Evolutionary conservation across 306 rosid genomes (phyloP).

Genomic region (Casuarina cunninghamiana): DNA sequence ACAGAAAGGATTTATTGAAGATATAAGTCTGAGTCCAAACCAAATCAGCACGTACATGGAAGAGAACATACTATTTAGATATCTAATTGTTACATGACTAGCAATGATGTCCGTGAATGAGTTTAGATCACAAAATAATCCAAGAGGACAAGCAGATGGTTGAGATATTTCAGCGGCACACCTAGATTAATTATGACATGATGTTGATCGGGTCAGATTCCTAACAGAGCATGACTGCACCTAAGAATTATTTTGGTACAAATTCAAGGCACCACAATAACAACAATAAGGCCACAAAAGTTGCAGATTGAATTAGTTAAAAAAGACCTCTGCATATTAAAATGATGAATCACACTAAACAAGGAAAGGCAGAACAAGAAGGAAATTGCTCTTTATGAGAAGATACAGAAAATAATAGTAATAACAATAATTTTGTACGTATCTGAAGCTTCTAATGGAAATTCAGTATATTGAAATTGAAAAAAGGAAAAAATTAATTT

Average conservation of each 20-base stretch:
- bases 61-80: background rate
- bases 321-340: background rate
- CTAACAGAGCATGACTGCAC: background rate
- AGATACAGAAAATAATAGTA: background rate
- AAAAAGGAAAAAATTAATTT: background rate
- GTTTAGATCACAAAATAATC: background rate
- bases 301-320: background rate
- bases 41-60: conserved; percentile 26
- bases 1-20: conserved; percentile 24
- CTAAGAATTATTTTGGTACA: background rate
- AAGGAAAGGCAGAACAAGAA: background rate
- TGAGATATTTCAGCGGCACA: background rate
- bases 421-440: no score
- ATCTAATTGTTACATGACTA: background rate
- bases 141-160: background rate
- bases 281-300: background rate
- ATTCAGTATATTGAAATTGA: background rate
- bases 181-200: background rate
- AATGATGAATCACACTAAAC: background rate
- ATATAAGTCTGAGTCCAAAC: conserved; percentile 1
- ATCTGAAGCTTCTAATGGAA: no score
- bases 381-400: background rate
- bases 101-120: background rate
- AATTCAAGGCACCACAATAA: background rate
- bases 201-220: background rate